Evolutionary conservation across 2,329 filamentous ascomycete genomes (phyloP), one percentile per base, ranked within the genome.

Genomic region (Penicillium sp.): DNA sequence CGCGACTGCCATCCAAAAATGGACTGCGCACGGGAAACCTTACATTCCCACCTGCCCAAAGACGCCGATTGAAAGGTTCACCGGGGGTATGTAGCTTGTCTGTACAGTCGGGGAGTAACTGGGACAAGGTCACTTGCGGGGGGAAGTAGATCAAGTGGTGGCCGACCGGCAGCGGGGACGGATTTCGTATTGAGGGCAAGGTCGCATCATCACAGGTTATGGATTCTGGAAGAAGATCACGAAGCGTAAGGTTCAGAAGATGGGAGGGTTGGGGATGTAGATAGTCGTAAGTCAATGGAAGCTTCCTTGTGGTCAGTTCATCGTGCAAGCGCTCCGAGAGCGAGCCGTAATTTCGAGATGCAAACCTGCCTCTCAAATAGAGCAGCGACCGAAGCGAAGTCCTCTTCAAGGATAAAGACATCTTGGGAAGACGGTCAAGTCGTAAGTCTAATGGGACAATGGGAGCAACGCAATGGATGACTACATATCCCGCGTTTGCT

Each of bases 81-180:
- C 86, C 88, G 0, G 92, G 92, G 19, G 78, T 84, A 64, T 95
- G 89, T 45, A 86, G 76, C 4, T 81, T 75, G 66, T 97, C 92
- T 1, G 91, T 95, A 49, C 93, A 92, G 72, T 99, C 93, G 1
- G 82, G 75, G 14, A 89, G 78, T 36, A 97, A 80, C 29, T 75
- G 60, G 7, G 78, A 80, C 12, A 81, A 73, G 0, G 80, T 75
- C 14, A 86, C 74, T 54, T 83, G 80, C 10, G 87, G 80, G 51
- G 90, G 89, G 72, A 95, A 96, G 74, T 95, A 95, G 56, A 92
- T 82, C 30, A 95, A 77, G 68, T 96, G 90, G 66, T 95, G 85
- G 30, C 86, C 87, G 13, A 60, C 50, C 5, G 69, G 63, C 52
- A 73, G 53, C 14, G 50, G 58, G n/a, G 41, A 49, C 12, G 64